Evolutionary conservation across 2,329 filamentous ascomycete genomes (phyloP).

Genomic region (Aschersonia sp.): DNA sequence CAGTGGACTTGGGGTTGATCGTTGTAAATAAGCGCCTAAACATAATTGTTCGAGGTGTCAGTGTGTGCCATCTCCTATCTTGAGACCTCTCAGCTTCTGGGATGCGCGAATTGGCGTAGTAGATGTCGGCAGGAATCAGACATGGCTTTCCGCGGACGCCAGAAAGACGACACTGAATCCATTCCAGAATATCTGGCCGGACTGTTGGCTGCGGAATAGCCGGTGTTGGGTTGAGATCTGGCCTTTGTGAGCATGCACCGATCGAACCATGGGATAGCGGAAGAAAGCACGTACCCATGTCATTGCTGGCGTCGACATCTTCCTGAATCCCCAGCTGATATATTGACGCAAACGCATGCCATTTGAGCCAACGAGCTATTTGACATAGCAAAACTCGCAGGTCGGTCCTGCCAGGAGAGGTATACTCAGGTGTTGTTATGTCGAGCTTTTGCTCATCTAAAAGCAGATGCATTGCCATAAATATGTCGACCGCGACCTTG

Average conservation of each 20-base stretch:
- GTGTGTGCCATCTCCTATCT: constrained; percentile 26
- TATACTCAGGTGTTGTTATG: constrained; percentile 32
- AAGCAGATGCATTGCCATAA: constrained; percentile 72
- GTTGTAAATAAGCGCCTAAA: constrained; percentile 53
- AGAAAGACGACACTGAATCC: constrained; percentile 35
- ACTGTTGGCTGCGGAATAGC: constrained; percentile 17
- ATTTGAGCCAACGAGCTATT: constrained; percentile 69
- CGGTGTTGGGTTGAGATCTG: constrained; percentile 18
- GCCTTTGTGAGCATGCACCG: background rate
- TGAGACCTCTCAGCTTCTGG: constrained; percentile 19
- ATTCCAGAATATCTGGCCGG: constrained; percentile 32
- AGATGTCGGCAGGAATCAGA: constrained; percentile 29
- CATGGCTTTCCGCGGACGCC: constrained; percentile 21
- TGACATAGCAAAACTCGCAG: constrained; percentile 68
- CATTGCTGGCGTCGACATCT: constrained; percentile 23
- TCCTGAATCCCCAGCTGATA: constrained; percentile 41
- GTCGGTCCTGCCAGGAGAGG: constrained; percentile 28
- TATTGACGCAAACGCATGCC: constrained; percentile 33
- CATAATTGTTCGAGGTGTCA: constrained; percentile 55
- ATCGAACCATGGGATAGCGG: background rate
- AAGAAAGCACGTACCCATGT: constrained; percentile 20
- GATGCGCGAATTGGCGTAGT: constrained; percentile 22
- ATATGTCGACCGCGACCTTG: constrained; percentile 49
- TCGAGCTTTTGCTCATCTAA: constrained; percentile 81
- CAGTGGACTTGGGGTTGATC: constrained; percentile 34